Conservation (phyloP, 2,329 filamentous ascomycete species). For the Scedosporium aurantiacum region DNA sequence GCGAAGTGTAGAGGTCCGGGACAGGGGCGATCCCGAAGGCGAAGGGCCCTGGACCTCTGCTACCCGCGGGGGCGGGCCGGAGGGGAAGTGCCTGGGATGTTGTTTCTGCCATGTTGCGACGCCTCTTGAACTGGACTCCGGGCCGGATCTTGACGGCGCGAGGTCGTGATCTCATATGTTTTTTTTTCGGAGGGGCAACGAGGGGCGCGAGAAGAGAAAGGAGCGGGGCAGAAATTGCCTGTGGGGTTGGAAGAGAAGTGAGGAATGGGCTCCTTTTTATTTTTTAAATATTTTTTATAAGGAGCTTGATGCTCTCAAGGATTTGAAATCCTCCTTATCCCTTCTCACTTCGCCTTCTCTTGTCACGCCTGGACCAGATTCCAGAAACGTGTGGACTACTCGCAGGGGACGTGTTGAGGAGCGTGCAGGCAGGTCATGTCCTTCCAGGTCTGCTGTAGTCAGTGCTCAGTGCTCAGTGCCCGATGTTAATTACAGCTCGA, state of each 20-base stretch:
- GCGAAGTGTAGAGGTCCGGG: constrained; percentile 45
- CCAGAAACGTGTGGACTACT: not conserved
- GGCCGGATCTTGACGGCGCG: not conserved
- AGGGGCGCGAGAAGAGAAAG: not conserved
- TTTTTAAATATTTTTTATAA: not conserved
- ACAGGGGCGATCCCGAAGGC: constrained; percentile 16
- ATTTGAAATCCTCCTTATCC: not conserved
- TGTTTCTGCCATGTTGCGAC: constrained; percentile 4
- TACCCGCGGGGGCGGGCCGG: not conserved
- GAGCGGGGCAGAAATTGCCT: not conserved
- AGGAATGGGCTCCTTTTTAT: not conserved
- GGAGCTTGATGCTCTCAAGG: not conserved
- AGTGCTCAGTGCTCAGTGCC: no score
- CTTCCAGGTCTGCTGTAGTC: not conserved
- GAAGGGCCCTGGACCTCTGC: not conserved
- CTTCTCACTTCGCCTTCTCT: not conserved
- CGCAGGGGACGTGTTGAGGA: not conserved
- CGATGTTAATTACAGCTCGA: no score
- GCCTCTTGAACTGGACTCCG: constrained; percentile 4
- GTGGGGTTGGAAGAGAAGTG: not conserved
- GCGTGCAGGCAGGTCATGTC: not conserved
- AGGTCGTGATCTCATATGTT: constrained; percentile 3
- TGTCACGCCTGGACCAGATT: not conserved
- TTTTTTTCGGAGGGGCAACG: not conserved
- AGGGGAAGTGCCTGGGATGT: not conserved